These are phyloP conservation scores for Suillus hirtellus DNA, from an alignment of 768 basidiomycete species.

Conservation along the genomic window DNA sequence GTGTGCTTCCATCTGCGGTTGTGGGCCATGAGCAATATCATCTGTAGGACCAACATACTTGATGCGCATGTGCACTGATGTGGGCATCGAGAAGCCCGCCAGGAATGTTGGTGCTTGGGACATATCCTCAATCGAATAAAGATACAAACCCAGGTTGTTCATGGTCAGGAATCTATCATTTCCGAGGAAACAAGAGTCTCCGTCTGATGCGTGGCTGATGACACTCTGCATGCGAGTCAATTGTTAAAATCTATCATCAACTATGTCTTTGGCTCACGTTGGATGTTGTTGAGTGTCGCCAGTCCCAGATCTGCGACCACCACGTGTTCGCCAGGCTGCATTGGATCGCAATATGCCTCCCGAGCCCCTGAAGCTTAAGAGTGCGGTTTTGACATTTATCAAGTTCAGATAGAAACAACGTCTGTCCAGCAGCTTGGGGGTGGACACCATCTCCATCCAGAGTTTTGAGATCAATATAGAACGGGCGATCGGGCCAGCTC, in stretches of 20 bases:
- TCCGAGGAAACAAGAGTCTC: slow-evolving; percentile 4
- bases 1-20: neutral
- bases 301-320: slow-evolving; percentile 6
- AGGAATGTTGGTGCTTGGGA: neutral
- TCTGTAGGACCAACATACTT: neutral
- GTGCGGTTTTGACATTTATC: too few relatives aligned
- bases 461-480: neutral
- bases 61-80: neutral
- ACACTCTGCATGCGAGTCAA: neutral
- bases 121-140: neutral
- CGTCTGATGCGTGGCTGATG: neutral
- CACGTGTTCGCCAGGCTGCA: neutral
- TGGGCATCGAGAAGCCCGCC: neutral
- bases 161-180: neutral
- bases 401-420: neutral
- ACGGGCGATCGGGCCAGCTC: neutral
- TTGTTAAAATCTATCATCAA: neutral
- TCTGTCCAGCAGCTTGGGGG: neutral
- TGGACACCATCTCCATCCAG: neutral
- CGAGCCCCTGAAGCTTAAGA: neutral
- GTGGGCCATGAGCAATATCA: neutral
- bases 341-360: neutral
- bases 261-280: neutral
- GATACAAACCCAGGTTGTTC: neutral
- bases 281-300: neutral